Base-by-base conservation (phyloP, 371 early-diverging fungal species). In the Mycotypha africana region DNA sequence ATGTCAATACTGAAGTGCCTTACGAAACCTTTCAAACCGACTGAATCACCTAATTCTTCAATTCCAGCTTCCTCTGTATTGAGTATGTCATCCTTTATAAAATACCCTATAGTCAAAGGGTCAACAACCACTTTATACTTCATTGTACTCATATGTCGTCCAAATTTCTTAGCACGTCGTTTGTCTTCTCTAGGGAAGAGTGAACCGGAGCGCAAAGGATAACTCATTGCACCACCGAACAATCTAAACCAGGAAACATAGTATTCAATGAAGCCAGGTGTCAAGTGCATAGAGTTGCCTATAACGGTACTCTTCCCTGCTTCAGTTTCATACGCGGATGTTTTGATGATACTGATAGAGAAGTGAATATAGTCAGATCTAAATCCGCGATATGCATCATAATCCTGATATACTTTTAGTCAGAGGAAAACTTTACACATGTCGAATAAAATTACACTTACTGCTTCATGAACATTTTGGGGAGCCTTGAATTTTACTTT, bases 371-470 rank as follows among this genome's bases (percentile, higher is more conserved):
- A 61, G 33, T 67, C 58, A 0, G 82, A 76, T 43, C 85, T 67
- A 53, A 84, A 87, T 9, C 85, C 85, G 15, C 42, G 51, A 56
- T 66, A 82, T 2, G 82, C 72, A 58, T 84, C 84, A 33, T 73
- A 53, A 51, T 48, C 64, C 61, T 63, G 39, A 24, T n/a, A n/a
- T n/a, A n/a, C n/a, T n/a, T n/a, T n/a, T n/a, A n/a, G n/a, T n/a
- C n/a, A n/a, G n/a, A n/a, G n/a, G n/a, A n/a, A n/a, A n/a, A n/a
- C n/a, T n/a, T n/a, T n/a, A n/a, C n/a, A n/a, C n/a, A n/a, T n/a
- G n/a, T n/a, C n/a, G n/a, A n/a, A n/a, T n/a, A n/a, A n/a, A n/a
- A n/a, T n/a, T 12, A 3, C 2, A 2, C 10, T 38, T 40, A 55
- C 55, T 20, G 43, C 40, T 39, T 44, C 41, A 45, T 49, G 44